A percentile compares a stretch with the other conserved stretches of the same genome.
phyloP scores from a whole-genome alignment of 805 yeast genomes.

The Yarrowia sp. region DNA sequence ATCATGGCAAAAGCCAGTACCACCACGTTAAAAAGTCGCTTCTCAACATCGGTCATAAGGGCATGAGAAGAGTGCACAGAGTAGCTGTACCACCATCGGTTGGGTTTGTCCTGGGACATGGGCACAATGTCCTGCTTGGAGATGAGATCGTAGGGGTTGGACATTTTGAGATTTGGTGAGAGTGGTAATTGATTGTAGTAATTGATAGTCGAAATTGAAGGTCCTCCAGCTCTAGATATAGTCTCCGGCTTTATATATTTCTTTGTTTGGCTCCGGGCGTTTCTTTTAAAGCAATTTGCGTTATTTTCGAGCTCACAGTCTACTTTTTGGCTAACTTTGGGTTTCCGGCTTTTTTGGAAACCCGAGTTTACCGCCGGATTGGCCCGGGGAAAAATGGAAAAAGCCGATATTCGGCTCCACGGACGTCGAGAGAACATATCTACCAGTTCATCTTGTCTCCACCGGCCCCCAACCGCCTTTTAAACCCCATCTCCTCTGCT shows the following conservation, averaged over 20 bases:
- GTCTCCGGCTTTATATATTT: background rate
- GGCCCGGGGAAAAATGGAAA: no score
- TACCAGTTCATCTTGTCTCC: background rate
- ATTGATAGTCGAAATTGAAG: no score
- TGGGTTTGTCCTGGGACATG: background rate
- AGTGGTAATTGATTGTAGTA: background rate
- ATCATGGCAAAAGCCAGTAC: background rate
- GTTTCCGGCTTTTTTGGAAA: background rate
- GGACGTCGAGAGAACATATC: no score
- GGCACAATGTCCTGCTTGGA: conserved; percentile 16
- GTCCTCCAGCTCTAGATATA: background rate
- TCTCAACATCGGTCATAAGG: conserved; percentile 13
- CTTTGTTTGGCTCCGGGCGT: conserved; percentile 10
- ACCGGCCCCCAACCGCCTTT: background rate
- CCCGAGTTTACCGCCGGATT: no score
- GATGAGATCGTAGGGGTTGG: conserved; percentile 15
- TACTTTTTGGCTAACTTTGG: conserved; percentile 4
- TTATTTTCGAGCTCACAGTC: conserved; percentile 4
- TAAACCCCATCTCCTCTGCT: background rate
- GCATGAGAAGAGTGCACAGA: conserved; percentile 24
- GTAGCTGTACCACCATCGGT: conserved; percentile 15
- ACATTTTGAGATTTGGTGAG: background rate
- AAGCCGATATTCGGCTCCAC: no score
- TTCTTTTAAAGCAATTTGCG: conserved; percentile 23
- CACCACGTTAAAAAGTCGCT: conserved; percentile 13